Evolutionary conservation across 2,329 filamentous ascomycete species (phyloP).

Genomic region (Neonectria faginata): DNA sequence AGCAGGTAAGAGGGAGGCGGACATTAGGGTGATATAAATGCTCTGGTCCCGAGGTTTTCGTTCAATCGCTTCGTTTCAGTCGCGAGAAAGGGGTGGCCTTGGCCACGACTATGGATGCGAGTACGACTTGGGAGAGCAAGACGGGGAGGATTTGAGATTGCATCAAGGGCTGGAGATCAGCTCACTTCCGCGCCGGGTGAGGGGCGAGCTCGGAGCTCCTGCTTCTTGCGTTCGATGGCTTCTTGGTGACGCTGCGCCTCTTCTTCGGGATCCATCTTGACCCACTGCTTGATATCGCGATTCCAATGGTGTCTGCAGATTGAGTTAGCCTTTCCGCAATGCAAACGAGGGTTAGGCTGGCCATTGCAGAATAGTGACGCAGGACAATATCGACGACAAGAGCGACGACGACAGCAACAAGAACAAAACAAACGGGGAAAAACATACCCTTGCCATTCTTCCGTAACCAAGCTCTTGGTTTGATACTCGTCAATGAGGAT

Average conservation of each 20-base stretch:
- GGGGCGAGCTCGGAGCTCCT: constrained; percentile 39
- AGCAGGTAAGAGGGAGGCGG: constrained; percentile 2
- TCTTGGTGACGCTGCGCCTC: constrained; percentile 40
- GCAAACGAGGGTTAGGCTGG: neutral
- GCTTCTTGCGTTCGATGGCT: constrained; percentile 44
- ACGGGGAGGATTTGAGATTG: neutral
- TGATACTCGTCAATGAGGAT: constrained; percentile 76
- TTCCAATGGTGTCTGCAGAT: constrained; percentile 70
- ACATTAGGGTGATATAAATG: neutral
- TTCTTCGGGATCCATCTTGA: constrained; percentile 55
- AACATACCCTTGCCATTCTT: constrained; percentile 71
- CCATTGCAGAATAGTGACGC: neutral
- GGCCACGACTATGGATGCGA: neutral
- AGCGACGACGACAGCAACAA: constrained; percentile 2
- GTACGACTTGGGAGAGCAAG: neutral
- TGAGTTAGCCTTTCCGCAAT: constrained; percentile 31
- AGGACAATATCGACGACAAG: neutral
- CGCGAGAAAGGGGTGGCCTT: neutral
- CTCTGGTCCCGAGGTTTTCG: neutral
- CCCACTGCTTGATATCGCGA: constrained; percentile 68
- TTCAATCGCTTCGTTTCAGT: neutral
- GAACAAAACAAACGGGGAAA: constrained; percentile 5
- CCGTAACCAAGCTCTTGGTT: constrained; percentile 68
- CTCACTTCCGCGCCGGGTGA: constrained; percentile 11
- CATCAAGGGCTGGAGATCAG: neutral